Evolutionary conservation across 148 eudicot genomes (phyloP), one percentile per base, ranked within the genome.

Genomic region (Diospyros lotus): DNA sequence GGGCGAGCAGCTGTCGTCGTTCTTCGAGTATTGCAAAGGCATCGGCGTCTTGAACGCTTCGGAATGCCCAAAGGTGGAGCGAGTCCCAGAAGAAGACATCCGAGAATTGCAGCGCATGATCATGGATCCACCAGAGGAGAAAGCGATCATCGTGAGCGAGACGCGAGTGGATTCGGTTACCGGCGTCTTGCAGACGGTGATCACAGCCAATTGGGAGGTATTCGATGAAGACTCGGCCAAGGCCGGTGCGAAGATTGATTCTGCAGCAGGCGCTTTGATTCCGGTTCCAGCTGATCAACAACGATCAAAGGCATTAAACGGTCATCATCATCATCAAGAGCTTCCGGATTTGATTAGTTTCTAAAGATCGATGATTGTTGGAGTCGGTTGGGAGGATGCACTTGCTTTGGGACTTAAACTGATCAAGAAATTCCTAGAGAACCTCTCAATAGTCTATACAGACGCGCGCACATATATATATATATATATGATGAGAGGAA

Each of bases 1-100:
- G 45, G 98, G 87, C 0, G 82, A 89, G 0, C 90, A 90, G 6
- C 79, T 93, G 63, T 68, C 82, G 4, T 70, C 72, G 13, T 91
- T 84, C 69, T 79, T 93, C 5, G 86, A 83, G 10, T 61, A 80
- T n/a, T 93, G 93, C 67, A 72, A 75, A 18, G 79, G 78, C 12
- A 75, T 86, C 28, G 88, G 92, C 5, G 73, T 90, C 5, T 51
- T 74, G 0, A 85, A 78, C 73, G 86, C 84, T 6, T 56, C 82
- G 1, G 86, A 86, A 9, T 87, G 80, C 44, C 92, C 90, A 1
- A 40, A 40, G 7, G 46, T 69, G 5, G 38, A 69, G 17, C 73
- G 2, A 40, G 45, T 69, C 61, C 45, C 45, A 2, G 73, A 69
- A 4, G 61, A 54, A 40, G 61, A 69, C 15, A 53, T 69, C 9